Evolutionary conservation across 2,329 filamentous ascomycete species (phyloP), one percentile per base, ranked within the genome.

Genomic region (Epicoccum nigrum): DNA sequence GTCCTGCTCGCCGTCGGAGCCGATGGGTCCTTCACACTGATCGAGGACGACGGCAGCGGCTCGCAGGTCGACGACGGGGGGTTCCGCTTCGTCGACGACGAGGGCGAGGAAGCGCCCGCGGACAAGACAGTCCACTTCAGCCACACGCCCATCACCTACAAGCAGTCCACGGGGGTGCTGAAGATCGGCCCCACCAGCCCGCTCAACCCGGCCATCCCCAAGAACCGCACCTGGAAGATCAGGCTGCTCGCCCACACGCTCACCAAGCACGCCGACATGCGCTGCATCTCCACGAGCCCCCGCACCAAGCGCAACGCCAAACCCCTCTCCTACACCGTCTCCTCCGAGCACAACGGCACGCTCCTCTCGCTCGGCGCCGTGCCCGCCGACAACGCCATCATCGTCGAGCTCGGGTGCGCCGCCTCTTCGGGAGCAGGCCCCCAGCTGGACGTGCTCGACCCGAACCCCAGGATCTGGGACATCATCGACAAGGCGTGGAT

Each of bases 11-110:
- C 74, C 0, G 71, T 77, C 1, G 76, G 76, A 3, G 62, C 67
- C 8, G 77, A 85, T 53, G 82, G 77, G 0, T 53, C 69, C 0
- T 81, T 82, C 45, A 74, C 73, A 1, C 68, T 85, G 0, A 48
- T 79, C 8, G 83, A 86, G 58, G 79, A 83, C 50, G 64, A 68
- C 16, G 68, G 69, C 25, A 68, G 59, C 2, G 71, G 71, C 13
- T 66, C 67, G 7, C 58, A 62, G 16, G 71, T 72, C 33, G 67
- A 70, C 30, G 71, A 73, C 43, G 69, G 69, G 21, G 69, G 68
- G 3, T 72, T 73, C 59, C 51, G 60, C 41, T 67, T 73, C 47
- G 62, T 73, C 3, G 82, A 85, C 43, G 77, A 81, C 5, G 62
- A 61, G 5, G 65, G 59, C 25, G 27, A 55, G 20, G 64, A 70